These are phyloP conservation scores for Tetrahymena malaccensis DNA, from an alignment of 73 alveolate genomes.

Conservation along the genomic window DNA sequence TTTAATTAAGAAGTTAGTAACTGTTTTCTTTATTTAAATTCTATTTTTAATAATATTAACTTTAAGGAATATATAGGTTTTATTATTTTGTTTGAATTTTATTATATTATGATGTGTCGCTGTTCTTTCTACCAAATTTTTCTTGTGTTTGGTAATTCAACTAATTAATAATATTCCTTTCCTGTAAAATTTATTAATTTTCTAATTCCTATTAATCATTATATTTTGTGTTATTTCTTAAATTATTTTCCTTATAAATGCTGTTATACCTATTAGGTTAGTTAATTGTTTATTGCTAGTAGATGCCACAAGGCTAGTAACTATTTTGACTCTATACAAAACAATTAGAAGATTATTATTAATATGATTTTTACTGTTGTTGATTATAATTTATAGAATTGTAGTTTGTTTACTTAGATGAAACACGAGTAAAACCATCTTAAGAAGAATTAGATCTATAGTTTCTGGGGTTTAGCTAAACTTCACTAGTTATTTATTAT, in stretches of 20 bases:
- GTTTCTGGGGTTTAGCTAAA: not conserved
- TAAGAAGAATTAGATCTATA: not conserved
- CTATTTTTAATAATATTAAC: not conserved
- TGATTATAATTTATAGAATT: not conserved
- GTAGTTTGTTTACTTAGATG: not conserved
- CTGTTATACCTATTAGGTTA: not conserved
- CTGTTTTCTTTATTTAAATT: not conserved
- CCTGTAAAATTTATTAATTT: not conserved
- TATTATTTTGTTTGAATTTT: not conserved
- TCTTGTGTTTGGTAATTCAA: not conserved
- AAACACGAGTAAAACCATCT: not conserved
- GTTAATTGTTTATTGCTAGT: not conserved
- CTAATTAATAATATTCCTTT: not conserved
- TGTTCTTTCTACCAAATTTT: not conserved
- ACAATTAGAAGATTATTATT: not conserved
- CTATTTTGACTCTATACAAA: not conserved
- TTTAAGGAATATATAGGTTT: not conserved
- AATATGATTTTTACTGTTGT: not conserved
- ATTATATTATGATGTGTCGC: not conserved
- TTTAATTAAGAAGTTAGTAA: not conserved
- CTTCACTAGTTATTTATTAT: not conserved
- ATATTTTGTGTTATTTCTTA: no score
- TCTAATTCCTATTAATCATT: not conserved
- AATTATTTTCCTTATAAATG: not conserved
- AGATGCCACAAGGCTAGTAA: not conserved